Evolutionary conservation across 2,329 filamentous ascomycete species (phyloP), one percentile per base, ranked within the genome.

Genomic region (Aspergillus spinulosporus): DNA sequence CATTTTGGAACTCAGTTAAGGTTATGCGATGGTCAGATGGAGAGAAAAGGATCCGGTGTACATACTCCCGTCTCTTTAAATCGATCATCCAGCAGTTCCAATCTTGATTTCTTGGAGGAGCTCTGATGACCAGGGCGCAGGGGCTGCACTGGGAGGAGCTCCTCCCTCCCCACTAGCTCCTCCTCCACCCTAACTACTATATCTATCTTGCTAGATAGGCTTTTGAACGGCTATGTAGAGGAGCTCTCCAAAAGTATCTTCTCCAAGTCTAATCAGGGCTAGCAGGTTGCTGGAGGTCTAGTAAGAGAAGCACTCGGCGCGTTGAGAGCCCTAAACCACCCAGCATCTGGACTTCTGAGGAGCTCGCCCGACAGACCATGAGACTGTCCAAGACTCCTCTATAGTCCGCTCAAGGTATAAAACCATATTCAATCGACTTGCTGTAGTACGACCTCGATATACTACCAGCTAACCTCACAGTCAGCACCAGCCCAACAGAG

Each of bases 1-100:
- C 76, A 79, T 79, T 56, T 52, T 65, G 57, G 8, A 21, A 21
- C 21, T 21, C 21, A 21, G 21, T 21, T 21, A 21, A 21, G 21
- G 21, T 21, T 21, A 21, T 21, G 21, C 21, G 21, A 21, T 21
- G 21, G 21, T 21, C 21, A 21, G 21, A 21, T 21, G 21, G 21
- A 21, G 21, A 21, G 21, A 21, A 28, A 12, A 37, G 34, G 21
- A 21, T 21, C 21, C 21, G 21, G 21, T 21, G 21, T 21, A 21
- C 11, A 37, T 8, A 37, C n/a, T 37, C 32, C 32, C n/a, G 34
- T 21, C 34, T 37, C 8, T 12, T 37, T 12, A 12, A 12, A 37
- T 37, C 34, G 9, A 4, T 12, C 11, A 11, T 37, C n/a, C n/a
- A 8, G 7, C n/a, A 37, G 34, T 12, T 37, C 34, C n/a, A 12